phyloP scores from a whole-genome alignment of 2,329 filamentous ascomycete species.

The Diplodia scrobiculata region DNA sequence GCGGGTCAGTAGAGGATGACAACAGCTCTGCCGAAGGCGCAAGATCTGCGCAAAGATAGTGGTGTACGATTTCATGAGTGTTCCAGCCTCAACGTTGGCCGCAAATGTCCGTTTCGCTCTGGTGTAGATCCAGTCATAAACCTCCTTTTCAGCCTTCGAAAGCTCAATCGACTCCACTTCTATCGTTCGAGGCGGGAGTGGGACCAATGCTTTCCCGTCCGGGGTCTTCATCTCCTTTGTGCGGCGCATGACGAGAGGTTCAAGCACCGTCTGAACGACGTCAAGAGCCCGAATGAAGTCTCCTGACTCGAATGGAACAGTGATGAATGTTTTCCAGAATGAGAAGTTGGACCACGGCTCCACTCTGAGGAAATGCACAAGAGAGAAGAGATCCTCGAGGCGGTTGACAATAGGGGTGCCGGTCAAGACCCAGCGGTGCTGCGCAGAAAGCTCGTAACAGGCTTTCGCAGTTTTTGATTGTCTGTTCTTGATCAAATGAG shows the following conservation, averaged over 20 bases:
- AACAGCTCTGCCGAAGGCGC: constrained; percentile 88
- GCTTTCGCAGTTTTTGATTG: constrained; percentile 92
- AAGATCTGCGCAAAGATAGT: constrained; percentile 97
- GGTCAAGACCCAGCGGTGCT: constrained; percentile 89
- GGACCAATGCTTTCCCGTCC: constrained; percentile 76
- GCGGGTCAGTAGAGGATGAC: constrained; percentile 85
- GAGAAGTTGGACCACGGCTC: constrained; percentile 99
- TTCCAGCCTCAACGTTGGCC: constrained; percentile 85
- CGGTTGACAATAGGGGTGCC: constrained; percentile 97
- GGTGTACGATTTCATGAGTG: constrained; percentile 90
- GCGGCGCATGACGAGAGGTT: constrained; percentile 89
- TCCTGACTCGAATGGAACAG: constrained; percentile 92
- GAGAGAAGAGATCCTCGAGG: constrained; percentile 88
- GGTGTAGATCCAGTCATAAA: constrained; percentile 88
- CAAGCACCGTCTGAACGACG: constrained; percentile 93
- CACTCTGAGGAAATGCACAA: constrained; percentile 88
- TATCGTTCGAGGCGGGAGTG: constrained; percentile 76
- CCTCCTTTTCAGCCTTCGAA: constrained; percentile 78
- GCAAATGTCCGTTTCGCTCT: constrained; percentile 82
- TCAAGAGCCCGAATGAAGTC: constrained; percentile 92
- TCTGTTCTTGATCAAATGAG: constrained; percentile 83
- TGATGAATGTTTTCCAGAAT: constrained; percentile 99
- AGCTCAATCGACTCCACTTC: constrained; percentile 87
- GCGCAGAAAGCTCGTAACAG: constrained; percentile 84
- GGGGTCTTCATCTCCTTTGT: constrained; percentile 99